Conservation (phyloP, 352 stramenopile genomes). For the Paralagenidium karlingii region DNA sequence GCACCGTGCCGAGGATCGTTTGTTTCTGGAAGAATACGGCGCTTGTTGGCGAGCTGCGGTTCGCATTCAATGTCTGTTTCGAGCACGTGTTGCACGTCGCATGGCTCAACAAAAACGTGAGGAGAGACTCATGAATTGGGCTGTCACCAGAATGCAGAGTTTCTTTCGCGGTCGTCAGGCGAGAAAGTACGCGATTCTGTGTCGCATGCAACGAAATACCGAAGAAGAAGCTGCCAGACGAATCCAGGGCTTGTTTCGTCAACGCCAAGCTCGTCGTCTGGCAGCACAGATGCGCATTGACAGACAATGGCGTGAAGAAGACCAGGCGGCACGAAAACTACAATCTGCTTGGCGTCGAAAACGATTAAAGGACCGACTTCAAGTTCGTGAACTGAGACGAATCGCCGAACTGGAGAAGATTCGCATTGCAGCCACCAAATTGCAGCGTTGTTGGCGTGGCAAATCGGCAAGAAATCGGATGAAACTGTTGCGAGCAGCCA, state of each 20-base stretch:
- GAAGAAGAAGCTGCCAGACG: conserved; percentile 38
- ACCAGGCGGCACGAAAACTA: conserved; percentile 17
- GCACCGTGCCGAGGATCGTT: conserved; percentile 59
- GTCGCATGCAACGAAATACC: conserved; percentile 29
- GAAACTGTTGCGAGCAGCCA: conserved; percentile 13
- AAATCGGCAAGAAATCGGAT: conserved; percentile 20
- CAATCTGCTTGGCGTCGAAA: conserved; percentile 34
- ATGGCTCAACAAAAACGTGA: conserved; percentile 26
- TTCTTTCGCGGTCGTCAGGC: conserved; percentile 44
- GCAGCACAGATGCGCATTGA: conserved; percentile 7
- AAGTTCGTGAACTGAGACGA: conserved; percentile 3
- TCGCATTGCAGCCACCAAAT: conserved; percentile 18
- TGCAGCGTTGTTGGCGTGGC: conserved; percentile 71
- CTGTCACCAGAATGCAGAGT: conserved; percentile 43
- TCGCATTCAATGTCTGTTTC: conserved; percentile 55
- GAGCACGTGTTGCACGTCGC: conserved; percentile 28
- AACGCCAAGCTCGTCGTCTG: conserved; percentile 6
- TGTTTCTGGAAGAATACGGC: conserved; percentile 80
- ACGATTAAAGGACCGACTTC: conserved; percentile 16
- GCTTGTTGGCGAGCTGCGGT: conserved; percentile 51
- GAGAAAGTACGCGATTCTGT: conserved; percentile 25
- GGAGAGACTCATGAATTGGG: conserved; percentile 33
- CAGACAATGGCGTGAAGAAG: conserved; percentile 5
- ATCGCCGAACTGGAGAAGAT: conserved; percentile 5
- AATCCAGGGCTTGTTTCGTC: conserved; percentile 42